Evolutionary conservation across 73 alveolate genomes (phyloP).

Genomic region (Uronychia setigera): DNA sequence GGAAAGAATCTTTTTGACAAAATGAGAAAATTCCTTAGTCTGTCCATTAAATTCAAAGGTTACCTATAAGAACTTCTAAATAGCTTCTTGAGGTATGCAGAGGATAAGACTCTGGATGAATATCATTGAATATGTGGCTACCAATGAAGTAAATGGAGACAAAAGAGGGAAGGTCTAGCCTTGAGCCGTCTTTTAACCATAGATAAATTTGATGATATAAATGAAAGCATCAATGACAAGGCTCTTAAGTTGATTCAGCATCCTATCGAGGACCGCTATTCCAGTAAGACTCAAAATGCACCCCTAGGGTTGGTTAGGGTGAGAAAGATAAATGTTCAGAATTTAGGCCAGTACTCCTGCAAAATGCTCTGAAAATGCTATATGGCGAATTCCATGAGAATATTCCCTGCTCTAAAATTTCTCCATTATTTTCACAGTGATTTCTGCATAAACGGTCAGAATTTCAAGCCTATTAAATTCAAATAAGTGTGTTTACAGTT

Average conservation of each 20-base stretch:
- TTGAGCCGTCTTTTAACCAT: constrained; percentile 4
- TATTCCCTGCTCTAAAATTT: constrained; percentile 8
- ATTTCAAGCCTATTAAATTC: not conserved
- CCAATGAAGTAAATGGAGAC: constrained; percentile 4
- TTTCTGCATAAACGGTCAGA: not conserved
- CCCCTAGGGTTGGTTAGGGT: constrained; percentile 9
- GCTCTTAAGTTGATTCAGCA: constrained; percentile 32
- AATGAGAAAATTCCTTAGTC: constrained; percentile 27
- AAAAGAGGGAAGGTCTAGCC: constrained; percentile 9
- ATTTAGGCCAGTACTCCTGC: constrained; percentile 16
- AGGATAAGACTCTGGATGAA: constrained; percentile 3
- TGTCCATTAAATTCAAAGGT: constrained; percentile 8
- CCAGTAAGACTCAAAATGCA: constrained; percentile 44
- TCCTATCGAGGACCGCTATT: constrained; percentile 15
- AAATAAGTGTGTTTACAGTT: constrained; percentile 9
- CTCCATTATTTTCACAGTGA: constrained; percentile 10
- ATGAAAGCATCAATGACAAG: constrained; percentile 21
- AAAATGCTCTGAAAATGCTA: constrained; percentile 9
- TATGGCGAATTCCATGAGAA: constrained; percentile 18
- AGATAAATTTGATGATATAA: constrained; percentile 4
- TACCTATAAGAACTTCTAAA: not conserved
- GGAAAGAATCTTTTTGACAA: constrained; percentile 44
- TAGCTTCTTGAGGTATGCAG: constrained; percentile 3
- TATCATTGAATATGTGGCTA: constrained; percentile 16
- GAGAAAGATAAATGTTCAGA: constrained; percentile 7